Base-by-base conservation (phyloP, 2,329 filamentous ascomycete genomes). In the Apiospora malaysiana region DNA sequence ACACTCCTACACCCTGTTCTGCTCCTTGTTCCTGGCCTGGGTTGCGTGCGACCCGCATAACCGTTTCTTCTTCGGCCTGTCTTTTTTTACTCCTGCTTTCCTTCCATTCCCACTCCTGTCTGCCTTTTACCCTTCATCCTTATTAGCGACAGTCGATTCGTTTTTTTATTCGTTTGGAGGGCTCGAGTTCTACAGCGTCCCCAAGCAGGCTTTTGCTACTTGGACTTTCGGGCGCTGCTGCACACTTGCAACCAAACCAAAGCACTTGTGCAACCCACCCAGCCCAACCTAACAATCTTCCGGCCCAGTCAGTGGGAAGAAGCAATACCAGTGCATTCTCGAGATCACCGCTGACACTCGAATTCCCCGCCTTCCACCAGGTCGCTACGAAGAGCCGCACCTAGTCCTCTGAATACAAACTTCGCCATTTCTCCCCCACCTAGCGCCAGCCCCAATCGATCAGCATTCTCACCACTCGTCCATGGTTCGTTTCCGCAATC, bases 351-450 rank as follows among this genome's bases (percentile, higher is more conserved):
- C 66, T 68, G 66, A 68, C 66, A 23, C 66, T 37, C 25, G 46
- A 37, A 46, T 47, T 43, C 66, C 46, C 66, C 43, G 42, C 40
- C 66, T 47, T n/a, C 66, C 21, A 21, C 66, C 43, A 45, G 66
- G 16, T 43, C 43, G 25, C 66, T n/a, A 32, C 66, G 43, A 68
- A 85, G 82, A 77, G 78, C 82, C 70, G 81, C 83, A 72, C 85
- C 86, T 63, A 88, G 86, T 76, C 86, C 87, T 74, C 80, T 88
- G 66, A 82, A 84, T 71, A 82, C 83, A 70, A 83, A 76, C 74
- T 82, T 79, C 71, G 80, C 82, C 70, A 79, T 83, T 67, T 85
- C 83, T 76, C 81, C 82, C 72, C 81, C 84, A 69, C 78, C 82
- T 72, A 84, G 79, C 75, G 78, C 83, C 68, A 85, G 82, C 74